Evolutionary conservation across 805 yeast genomes (phyloP).

Genomic region (Myxozyma sirexii): DNA sequence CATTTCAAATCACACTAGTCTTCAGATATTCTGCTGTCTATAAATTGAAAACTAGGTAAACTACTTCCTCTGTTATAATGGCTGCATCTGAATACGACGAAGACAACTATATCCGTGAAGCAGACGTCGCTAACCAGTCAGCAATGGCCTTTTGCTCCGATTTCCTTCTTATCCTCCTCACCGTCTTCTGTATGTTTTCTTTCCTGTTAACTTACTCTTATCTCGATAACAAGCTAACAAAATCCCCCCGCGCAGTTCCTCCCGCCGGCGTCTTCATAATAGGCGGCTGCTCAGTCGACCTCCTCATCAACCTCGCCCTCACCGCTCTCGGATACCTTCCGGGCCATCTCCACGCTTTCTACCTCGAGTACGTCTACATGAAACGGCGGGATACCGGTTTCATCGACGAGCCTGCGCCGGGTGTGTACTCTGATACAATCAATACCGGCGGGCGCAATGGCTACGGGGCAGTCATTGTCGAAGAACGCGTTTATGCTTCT

Average conservation of each 20-base stretch:
- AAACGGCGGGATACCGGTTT: constrained; percentile 27
- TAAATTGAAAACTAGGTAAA: too few relatives aligned
- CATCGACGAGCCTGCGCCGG: constrained; percentile 28
- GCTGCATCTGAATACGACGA: constrained; percentile 4
- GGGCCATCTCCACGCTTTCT: constrained; percentile 45
- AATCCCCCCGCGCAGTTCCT: constrained; percentile 15
- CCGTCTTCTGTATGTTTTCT: constrained; percentile 20
- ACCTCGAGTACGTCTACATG: constrained; percentile 31
- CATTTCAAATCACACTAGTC: too few relatives aligned
- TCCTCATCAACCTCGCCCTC: constrained; percentile 56
- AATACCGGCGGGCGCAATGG: constrained; percentile 33
- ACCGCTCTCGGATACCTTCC: constrained; percentile 64
- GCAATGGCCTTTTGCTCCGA: constrained; percentile 39
- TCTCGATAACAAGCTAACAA: background rate
- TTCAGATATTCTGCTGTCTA: too few relatives aligned
- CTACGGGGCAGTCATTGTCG: constrained; percentile 31
- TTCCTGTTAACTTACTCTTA: background rate
- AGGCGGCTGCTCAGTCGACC: constrained; percentile 53
- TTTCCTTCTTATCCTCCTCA: constrained; percentile 21
- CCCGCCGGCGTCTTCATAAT: constrained; percentile 33
- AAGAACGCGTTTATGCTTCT: constrained; percentile 11
- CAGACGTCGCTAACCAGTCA: constrained; percentile 15
- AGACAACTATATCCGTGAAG: constrained; percentile 9
- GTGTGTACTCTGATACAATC: constrained; percentile 31
- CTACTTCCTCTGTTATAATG: too few relatives aligned